Conservation (phyloP, 345 rosid species). For the Raphanus sativus region DNA sequence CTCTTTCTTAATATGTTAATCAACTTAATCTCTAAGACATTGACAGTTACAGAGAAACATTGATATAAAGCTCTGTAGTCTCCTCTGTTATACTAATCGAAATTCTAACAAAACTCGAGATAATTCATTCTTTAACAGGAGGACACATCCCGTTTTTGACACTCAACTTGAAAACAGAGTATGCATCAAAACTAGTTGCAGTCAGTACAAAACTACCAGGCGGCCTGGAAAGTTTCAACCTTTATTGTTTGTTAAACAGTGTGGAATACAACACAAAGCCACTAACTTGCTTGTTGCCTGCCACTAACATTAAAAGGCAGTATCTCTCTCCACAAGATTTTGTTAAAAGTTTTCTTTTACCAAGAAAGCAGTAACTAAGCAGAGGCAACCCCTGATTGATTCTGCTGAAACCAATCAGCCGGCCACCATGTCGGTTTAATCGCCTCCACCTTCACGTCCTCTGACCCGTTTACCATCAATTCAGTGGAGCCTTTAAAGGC, state of each 20-base stretch:
- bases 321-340: background rate
- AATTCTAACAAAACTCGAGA: no score
- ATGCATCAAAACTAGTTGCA: background rate
- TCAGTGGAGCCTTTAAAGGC: conserved; percentile 50
- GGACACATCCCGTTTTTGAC: no score
- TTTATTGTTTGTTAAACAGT: conserved; percentile 12
- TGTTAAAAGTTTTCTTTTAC: background rate
- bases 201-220: conserved; percentile 3
- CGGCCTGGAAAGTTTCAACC: conserved; percentile 8
- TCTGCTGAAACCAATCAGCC: conserved; percentile 59
- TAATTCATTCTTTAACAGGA: no score
- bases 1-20: background rate
- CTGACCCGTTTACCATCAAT: conserved; percentile 51
- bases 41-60: background rate
- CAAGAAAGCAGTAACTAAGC: conserved; percentile 32
- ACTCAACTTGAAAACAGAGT: no score
- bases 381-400: conserved; percentile 40
- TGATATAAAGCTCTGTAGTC: background rate
- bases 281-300: background rate
- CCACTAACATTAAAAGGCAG: conserved; percentile 7
- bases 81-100: no score
- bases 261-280: conserved; percentile 19
- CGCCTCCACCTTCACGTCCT: conserved; percentile 62
- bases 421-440: conserved; percentile 88
- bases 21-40: background rate